Conservation (phyloP, 1,139 yeast genomes). For the Debaryomyces sp. region DNA sequence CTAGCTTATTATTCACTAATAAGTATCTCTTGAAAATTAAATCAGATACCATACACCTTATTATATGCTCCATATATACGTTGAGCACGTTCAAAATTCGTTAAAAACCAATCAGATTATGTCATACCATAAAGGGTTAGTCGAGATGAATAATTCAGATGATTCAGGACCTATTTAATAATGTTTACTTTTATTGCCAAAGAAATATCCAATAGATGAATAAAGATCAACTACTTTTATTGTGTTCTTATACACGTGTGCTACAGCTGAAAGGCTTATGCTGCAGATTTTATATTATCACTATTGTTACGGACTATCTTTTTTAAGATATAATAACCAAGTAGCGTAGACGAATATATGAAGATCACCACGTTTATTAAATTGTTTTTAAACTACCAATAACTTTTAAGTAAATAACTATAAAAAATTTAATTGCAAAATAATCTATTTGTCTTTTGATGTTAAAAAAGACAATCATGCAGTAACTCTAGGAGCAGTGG, state of each 20-base stretch:
- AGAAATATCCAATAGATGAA: not conserved
- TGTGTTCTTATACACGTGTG: not conserved
- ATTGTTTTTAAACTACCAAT: not conserved
- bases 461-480: conserved; percentile 2
- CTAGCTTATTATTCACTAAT: not conserved
- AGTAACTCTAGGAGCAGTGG: conserved; percentile 9
- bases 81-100: not conserved
- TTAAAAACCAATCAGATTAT: not conserved
- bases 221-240: not conserved
- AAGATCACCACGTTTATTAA: not conserved
- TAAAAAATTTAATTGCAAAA: not conserved
- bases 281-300: not conserved
- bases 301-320: not conserved
- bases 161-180: not conserved
- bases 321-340: not conserved
- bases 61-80: too few relatives aligned
- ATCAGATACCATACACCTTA: not conserved
- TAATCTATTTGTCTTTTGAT: not conserved
- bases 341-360: not conserved
- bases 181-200: not conserved
- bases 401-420: not conserved
- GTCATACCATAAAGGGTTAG: not conserved
- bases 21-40: not conserved
- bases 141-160: not conserved
- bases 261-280: not conserved